Evolutionary conservation across 805 yeast genomes (phyloP).

Genomic region (Starmerella etchellsii): DNA sequence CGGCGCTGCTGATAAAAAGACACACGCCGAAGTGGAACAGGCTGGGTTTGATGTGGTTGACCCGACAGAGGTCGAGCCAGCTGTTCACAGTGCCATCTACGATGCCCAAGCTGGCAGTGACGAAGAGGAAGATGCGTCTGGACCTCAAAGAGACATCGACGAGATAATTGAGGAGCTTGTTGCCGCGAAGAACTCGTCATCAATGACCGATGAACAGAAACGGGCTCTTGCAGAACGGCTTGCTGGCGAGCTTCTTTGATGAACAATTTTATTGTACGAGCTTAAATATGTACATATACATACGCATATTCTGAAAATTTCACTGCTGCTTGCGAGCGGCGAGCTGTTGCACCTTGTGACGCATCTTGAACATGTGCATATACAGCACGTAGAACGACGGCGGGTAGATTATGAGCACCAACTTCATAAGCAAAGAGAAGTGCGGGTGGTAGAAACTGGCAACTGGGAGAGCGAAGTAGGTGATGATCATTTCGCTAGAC

Average conservation of each 20-base stretch:
- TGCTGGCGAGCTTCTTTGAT: constrained; percentile 24
- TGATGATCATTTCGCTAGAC: constrained; percentile 62
- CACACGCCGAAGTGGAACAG: constrained; percentile 8
- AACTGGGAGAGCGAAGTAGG: constrained; percentile 55
- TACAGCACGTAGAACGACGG: constrained; percentile 82
- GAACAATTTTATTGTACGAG: too few species aligned
- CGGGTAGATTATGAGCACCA: constrained; percentile 50
- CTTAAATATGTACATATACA: not conserved
- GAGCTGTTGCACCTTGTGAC: constrained; percentile 46
- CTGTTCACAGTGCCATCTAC: constrained; percentile 11
- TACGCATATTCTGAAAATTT: not conserved
- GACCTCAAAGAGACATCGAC: constrained; percentile 22
- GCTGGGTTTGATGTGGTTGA: constrained; percentile 22
- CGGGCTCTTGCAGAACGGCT: constrained; percentile 25
- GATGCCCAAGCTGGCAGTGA: too few species aligned
- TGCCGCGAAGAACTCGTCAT: constrained; percentile 19
- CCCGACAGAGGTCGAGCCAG: constrained; percentile 21
- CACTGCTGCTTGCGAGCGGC: constrained; percentile 7
- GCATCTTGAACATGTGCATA: constrained; percentile 79
- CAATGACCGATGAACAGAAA: constrained; percentile 25
- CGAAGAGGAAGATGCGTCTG: too few species aligned
- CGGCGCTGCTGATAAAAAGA: constrained; percentile 2
- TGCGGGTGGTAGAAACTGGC: constrained; percentile 38
- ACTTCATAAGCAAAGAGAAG: constrained; percentile 45
- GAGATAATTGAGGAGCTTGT: constrained; percentile 22